Percentiles rank a stretch among this genome's conserved stretches.
Conservation (phyloP, 2,329 filamentous ascomycete species). For the Aspergillus nomiae region DNA sequence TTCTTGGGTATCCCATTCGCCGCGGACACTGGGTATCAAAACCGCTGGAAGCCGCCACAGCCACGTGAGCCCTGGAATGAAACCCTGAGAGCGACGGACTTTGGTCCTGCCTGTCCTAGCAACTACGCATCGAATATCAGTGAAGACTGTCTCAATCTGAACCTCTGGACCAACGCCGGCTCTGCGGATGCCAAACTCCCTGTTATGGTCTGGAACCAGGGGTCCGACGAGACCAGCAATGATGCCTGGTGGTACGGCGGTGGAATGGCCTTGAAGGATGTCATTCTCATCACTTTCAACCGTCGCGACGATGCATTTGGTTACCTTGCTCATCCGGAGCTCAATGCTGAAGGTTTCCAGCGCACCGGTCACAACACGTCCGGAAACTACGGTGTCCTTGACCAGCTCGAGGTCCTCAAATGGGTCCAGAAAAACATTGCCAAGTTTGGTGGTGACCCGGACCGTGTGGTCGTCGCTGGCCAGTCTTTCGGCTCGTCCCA, state of each 20-base stretch:
- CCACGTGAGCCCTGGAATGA: slow-evolving; percentile 24
- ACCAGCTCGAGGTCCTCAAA: slow-evolving; percentile 57
- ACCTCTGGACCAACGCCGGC: slow-evolving; percentile 32
- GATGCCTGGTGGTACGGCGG: slow-evolving; percentile 29
- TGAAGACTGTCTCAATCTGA: slow-evolving; percentile 37
- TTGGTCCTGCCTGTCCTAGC: slow-evolving; percentile 26
- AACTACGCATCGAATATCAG: slow-evolving; percentile 21
- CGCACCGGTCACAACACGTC: slow-evolving; percentile 27
- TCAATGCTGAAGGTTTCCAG: slow-evolving; percentile 26
- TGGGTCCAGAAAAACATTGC: slow-evolving; percentile 58
- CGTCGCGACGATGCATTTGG: slow-evolving; percentile 31
- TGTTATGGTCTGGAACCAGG: slow-evolving; percentile 34
- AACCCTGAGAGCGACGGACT: slow-evolving; percentile 23
- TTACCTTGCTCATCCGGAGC: slow-evolving; percentile 28
- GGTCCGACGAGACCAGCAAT: slow-evolving; percentile 30
- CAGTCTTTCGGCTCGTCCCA: slow-evolving; percentile 34
- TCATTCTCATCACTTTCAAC: slow-evolving; percentile 33
- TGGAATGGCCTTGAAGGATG: slow-evolving; percentile 31
- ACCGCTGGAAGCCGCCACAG: slow-evolving; percentile 30
- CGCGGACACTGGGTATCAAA: slow-evolving; percentile 29
- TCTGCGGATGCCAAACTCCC: slow-evolving; percentile 25
- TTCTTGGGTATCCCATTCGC: slow-evolving; percentile 29
- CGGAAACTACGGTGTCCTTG: slow-evolving; percentile 46
- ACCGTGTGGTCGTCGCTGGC: slow-evolving; percentile 47
- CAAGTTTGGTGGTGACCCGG: slow-evolving; percentile 55